phyloP scores from a whole-genome alignment of 1,139 yeast genomes.

The Arxiozyma slooffiae region DNA sequence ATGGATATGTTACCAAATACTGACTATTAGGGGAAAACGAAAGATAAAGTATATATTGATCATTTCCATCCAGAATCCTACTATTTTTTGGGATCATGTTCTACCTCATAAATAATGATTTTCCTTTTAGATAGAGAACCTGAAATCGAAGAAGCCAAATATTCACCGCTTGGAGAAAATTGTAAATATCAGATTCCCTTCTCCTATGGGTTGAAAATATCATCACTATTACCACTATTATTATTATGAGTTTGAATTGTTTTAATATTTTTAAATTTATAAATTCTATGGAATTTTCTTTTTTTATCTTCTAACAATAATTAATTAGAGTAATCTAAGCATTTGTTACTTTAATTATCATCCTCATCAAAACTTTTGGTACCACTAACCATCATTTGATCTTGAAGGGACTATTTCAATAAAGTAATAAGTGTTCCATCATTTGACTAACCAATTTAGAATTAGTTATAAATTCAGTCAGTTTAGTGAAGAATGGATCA shows the following conservation, averaged over 20 bases:
- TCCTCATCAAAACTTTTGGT: slow-evolving; percentile 22
- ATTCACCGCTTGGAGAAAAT: slow-evolving; percentile 70
- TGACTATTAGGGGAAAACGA: slow-evolving; percentile 65
- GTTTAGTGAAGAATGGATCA: not conserved
- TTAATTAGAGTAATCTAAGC: not conserved
- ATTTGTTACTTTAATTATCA: not conserved
- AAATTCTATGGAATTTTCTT: not conserved
- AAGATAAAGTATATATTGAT: slow-evolving; percentile 55
- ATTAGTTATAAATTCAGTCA: not conserved
- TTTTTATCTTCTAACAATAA: slow-evolving; percentile 1
- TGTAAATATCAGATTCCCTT: slow-evolving; percentile 81
- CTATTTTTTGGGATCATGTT: slow-evolving; percentile 41
- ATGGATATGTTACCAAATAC: slow-evolving; percentile 58
- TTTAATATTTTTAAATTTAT: slow-evolving; percentile 1
- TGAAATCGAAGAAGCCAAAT: slow-evolving; percentile 65
- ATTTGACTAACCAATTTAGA: slow-evolving; percentile 26
- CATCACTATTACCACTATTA: slow-evolving; percentile 32
- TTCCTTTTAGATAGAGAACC: slow-evolving; percentile 40
- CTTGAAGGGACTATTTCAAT: slow-evolving; percentile 42
- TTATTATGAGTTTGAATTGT: slow-evolving; percentile 3
- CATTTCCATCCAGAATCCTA: slow-evolving; percentile 38
- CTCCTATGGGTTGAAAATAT: no score
- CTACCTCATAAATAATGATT: slow-evolving; percentile 58
- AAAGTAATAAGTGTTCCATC: slow-evolving; percentile 42
- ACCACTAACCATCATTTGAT: slow-evolving; percentile 38